Percentiles rank a stretch among this genome's conserved stretches.
Evolutionary conservation across 2,329 filamentous ascomycete species (phyloP).

Genomic region (Penicillium oxalicum): DNA sequence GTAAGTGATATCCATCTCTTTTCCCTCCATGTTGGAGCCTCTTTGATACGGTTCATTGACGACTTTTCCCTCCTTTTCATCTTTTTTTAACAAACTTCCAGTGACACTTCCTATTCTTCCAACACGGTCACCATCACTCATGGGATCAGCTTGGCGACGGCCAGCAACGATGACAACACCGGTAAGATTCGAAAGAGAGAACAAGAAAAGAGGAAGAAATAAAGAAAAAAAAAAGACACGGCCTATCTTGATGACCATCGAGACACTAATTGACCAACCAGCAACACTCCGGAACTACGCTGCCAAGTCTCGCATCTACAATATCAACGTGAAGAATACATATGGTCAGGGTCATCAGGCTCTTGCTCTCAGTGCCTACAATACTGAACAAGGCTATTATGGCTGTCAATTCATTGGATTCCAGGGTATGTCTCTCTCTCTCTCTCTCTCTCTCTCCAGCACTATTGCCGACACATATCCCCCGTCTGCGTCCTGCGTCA

Average conservation of each 20-base stretch:
- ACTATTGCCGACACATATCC: too few species aligned
- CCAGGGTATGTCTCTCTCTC: conserved; percentile 15
- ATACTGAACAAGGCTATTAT: conserved; percentile 12
- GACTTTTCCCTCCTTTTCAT: too few species aligned
- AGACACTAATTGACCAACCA: background rate
- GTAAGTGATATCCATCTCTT: conserved; percentile 5
- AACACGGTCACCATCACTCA: conserved; percentile 55
- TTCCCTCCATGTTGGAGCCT: background rate
- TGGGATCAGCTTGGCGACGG: conserved; percentile 8
- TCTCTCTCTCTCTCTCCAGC: too few species aligned
- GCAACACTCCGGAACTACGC: conserved; percentile 11
- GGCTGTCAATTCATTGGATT: conserved; percentile 17
- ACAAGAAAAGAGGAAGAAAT: too few species aligned
- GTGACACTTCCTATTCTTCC: conserved; percentile 40
- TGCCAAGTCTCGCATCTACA: conserved; percentile 17
- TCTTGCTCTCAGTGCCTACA: conserved; percentile 22
- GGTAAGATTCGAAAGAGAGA: conserved; percentile 3
- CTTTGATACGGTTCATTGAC: too few species aligned
- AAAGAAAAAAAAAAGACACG: background rate
- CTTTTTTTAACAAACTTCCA: background rate
- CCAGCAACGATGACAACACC: conserved; percentile 17
- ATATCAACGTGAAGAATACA: conserved; percentile 31
- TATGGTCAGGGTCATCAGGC: conserved; percentile 26
- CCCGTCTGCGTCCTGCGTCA: too few species aligned
- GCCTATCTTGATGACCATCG: background rate